Conservation (phyloP, 805 yeast genomes). For the Millerago galiae region DNA sequence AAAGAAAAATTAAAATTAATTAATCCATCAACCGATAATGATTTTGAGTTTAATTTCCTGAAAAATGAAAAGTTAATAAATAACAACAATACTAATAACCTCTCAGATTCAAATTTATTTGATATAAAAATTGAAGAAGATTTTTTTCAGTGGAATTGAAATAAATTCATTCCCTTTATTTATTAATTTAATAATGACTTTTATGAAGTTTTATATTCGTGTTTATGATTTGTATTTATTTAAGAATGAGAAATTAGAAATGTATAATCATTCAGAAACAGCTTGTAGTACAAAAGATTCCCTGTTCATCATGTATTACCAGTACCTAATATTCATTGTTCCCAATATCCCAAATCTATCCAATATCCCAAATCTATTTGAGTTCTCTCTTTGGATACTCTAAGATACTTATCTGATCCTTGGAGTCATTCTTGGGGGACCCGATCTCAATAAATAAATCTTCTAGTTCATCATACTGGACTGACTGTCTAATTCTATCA, state of each 20-base stretch:
- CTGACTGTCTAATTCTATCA: not conserved
- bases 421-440: too few relatives aligned
- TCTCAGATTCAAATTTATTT: conserved; percentile 11
- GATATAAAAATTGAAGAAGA: conserved; percentile 7
- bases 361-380: too few relatives aligned
- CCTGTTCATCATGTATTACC: too few relatives aligned
- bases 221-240: not conserved
- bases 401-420: too few relatives aligned
- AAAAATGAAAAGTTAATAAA: conserved; percentile 12
- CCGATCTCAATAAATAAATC: not conserved
- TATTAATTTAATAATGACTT: not conserved
- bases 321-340: too few relatives aligned
- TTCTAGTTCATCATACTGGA: not conserved
- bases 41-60: conserved; percentile 21
- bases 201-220: not conserved
- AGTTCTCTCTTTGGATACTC: too few relatives aligned
- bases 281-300: too few relatives aligned
- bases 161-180: not conserved
- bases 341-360: too few relatives aligned
- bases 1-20: conserved; percentile 1
- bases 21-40: conserved; percentile 6
- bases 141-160: too few relatives aligned
- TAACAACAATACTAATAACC: not conserved
- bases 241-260: too few relatives aligned
- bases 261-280: not conserved